Percentiles rank a stretch among this genome's conserved stretches.
phyloP scores from a whole-genome alignment of 805 yeast species.

The Metahyphopichia silvanorum region DNA sequence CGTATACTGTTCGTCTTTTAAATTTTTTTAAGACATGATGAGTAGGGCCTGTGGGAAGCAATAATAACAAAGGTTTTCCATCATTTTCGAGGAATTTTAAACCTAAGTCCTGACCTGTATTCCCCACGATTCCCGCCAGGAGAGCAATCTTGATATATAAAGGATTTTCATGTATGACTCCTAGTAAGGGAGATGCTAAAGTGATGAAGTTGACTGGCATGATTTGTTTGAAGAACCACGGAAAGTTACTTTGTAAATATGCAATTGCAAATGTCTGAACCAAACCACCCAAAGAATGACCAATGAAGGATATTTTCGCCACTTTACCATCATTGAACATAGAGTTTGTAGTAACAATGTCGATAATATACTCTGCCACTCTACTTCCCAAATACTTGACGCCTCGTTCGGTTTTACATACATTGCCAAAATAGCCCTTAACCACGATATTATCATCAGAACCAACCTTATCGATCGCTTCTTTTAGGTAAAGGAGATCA shows the following conservation, averaged over 20 bases:
- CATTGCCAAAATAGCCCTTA: conserved; percentile 80
- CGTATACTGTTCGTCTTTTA: conserved; percentile 74
- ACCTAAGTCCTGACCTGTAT: conserved; percentile 88
- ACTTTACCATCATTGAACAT: conserved; percentile 37
- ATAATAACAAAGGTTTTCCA: conserved; percentile 63
- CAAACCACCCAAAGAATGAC: conserved; percentile 92
- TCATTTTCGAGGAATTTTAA: conserved; percentile 46
- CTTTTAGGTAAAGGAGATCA: conserved; percentile 86
- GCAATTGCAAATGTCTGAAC: conserved; percentile 90
- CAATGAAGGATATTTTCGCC: conserved; percentile 74
- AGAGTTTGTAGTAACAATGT: conserved; percentile 45
- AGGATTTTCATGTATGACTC: conserved; percentile 86
- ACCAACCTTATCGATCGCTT: conserved; percentile 57
- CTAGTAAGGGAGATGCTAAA: conserved; percentile 85
- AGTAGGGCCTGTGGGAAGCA: conserved; percentile 75
- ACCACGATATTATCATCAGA: conserved; percentile 67
- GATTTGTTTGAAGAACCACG: conserved; percentile 63
- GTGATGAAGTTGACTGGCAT: conserved; percentile 78
- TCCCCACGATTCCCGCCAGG: conserved; percentile 87
- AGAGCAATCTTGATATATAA: conserved; percentile 78
- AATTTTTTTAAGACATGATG: conserved; percentile 61
- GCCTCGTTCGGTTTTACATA: conserved; percentile 87
- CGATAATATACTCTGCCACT: conserved; percentile 70
- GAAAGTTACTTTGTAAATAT: conserved; percentile 64
- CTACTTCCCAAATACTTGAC: conserved; percentile 79